Percentiles rank a stretch among this genome's conserved stretches.
Evolutionary conservation across 208 protist species (phyloP).

Genomic region (Leishmania martiniquensis): DNA sequence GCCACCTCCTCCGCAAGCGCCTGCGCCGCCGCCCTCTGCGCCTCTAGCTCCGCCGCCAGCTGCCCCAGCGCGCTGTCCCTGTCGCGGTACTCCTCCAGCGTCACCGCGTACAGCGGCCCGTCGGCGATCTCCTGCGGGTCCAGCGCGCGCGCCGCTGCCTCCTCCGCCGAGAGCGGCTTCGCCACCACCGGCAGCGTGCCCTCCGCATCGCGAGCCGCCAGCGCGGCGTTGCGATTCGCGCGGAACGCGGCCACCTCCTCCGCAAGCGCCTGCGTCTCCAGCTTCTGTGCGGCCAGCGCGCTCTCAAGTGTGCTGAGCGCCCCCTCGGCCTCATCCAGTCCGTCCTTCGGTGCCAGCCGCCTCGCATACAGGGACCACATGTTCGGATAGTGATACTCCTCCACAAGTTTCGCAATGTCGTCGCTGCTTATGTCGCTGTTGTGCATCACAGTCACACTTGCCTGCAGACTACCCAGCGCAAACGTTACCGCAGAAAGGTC

Average conservation of each 20-base stretch:
- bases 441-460: too few relatives aligned
- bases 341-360: too few relatives aligned
- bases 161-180: conserved; percentile 8
- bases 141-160: conserved; percentile 10
- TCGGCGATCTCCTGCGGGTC: conserved; percentile 24
- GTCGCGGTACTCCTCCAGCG: conserved; percentile 33
- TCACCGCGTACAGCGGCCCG: conserved; percentile 33
- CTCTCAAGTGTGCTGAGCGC: too few relatives aligned
- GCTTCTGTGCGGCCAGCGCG: neutral
- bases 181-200: conserved; percentile 31
- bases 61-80: too few relatives aligned
- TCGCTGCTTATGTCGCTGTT: too few relatives aligned
- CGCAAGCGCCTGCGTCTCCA: conserved; percentile 15
- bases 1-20: neutral
- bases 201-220: conserved; percentile 30
- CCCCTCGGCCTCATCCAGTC: too few relatives aligned
- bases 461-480: too few relatives aligned
- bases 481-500: too few relatives aligned
- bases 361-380: too few relatives aligned
- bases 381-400: too few relatives aligned
- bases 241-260: conserved; percentile 14
- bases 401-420: too few relatives aligned
- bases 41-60: neutral
- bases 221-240: conserved; percentile 36
- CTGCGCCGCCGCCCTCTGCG: neutral